Conservation (phyloP, 2,329 filamentous ascomycete genomes). For the Aureobasidium leucospermi region DNA sequence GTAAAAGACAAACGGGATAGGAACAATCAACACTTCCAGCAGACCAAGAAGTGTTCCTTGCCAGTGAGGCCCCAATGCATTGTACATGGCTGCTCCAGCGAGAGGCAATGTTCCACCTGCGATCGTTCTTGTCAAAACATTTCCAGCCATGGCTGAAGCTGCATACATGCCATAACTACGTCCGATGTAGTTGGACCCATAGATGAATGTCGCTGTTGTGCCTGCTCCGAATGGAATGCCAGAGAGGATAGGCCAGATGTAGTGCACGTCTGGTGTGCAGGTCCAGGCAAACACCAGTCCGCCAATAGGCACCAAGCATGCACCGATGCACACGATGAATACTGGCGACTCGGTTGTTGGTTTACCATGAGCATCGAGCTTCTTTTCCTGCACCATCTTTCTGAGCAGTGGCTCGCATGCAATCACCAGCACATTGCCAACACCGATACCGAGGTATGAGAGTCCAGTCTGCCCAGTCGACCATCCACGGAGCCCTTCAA, state of each 20-base stretch:
- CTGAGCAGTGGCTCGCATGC: conserved; percentile 17
- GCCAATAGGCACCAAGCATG: conserved; percentile 41
- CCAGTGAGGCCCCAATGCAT: conserved; percentile 31
- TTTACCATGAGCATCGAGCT: conserved; percentile 37
- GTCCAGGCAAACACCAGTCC: conserved; percentile 42
- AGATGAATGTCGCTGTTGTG: conserved; percentile 34
- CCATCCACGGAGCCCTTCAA: conserved; percentile 42
- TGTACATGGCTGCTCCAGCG: conserved; percentile 32
- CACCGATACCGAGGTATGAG: conserved; percentile 41
- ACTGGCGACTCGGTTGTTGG: conserved; percentile 34
- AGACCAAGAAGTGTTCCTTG: conserved; percentile 27
- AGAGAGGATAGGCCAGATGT: conserved; percentile 22
- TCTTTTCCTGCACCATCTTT: conserved; percentile 28
- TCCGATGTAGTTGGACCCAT: conserved; percentile 51
- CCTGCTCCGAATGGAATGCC: conserved; percentile 9
- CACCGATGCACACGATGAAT: conserved; percentile 42
- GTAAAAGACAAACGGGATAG: conserved; percentile 39
- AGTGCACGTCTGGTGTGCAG: conserved; percentile 1
- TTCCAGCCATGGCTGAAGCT: conserved; percentile 39
- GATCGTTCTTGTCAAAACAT: conserved; percentile 34
- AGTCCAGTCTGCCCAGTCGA: conserved; percentile 39
- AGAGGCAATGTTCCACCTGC: conserved; percentile 35
- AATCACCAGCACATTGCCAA: conserved; percentile 39
- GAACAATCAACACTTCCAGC: conserved; percentile 27
- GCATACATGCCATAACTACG: conserved; percentile 49